Percentiles rank a stretch among this genome's conserved stretches.
Evolutionary conservation across 176 grass and related monocot species (phyloP).

Genomic region (Oryza brachyantha): DNA sequence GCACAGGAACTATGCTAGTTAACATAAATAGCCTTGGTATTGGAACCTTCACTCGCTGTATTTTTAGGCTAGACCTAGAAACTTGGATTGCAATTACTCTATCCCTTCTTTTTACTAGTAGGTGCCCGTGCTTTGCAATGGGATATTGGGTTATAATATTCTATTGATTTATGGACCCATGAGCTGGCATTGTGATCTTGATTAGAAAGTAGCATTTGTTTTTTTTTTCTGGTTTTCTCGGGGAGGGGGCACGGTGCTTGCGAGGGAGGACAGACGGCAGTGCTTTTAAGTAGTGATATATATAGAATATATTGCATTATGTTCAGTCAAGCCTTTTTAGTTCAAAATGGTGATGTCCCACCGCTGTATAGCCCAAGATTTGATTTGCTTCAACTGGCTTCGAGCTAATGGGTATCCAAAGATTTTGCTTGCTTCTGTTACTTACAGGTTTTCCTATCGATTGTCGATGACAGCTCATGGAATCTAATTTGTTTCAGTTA

Average conservation of each 20-base stretch:
- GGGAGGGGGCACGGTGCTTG: too few relatives aligned
- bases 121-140: too few relatives aligned
- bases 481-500: background rate
- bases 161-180: too few relatives aligned
- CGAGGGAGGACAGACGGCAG: too few relatives aligned
- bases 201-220: too few relatives aligned
- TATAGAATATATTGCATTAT: background rate
- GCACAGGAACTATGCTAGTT: background rate
- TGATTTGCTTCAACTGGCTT: background rate
- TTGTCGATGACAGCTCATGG: background rate
- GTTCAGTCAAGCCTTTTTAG: background rate
- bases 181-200: too few relatives aligned
- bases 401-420: background rate
- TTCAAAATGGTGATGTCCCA: background rate
- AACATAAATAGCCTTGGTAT: background rate
- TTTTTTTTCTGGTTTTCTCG: too few relatives aligned
- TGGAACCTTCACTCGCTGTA: background rate
- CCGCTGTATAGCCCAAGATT: too few relatives aligned
- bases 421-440: background rate
- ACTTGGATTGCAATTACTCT: background rate
- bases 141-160: too few relatives aligned
- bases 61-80: background rate
- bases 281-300: too few relatives aligned
- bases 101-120: too few relatives aligned
- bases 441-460: background rate